These are phyloP conservation scores for Aspergillus spinulosporus DNA, from an alignment of 2,329 filamentous ascomycete species.

Conservation along the genomic window DNA sequence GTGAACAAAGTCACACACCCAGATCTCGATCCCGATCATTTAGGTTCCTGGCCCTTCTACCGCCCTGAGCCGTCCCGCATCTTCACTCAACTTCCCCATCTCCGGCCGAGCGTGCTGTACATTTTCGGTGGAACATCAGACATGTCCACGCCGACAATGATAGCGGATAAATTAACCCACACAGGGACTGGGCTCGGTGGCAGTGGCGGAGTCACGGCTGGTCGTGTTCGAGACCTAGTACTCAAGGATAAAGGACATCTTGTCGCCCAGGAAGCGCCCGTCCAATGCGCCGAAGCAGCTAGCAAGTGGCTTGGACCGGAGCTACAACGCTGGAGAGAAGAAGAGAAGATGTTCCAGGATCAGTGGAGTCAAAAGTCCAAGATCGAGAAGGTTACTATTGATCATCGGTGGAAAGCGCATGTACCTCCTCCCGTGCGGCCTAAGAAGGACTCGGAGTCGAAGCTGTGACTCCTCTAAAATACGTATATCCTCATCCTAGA, in stretches of 20 bases:
- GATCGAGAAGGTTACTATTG: neutral
- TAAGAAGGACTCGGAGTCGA: neutral
- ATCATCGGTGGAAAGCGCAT: neutral
- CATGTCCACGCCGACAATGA: conserved; percentile 40
- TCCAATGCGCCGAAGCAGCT: neutral
- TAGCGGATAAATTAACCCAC: conserved; percentile 36
- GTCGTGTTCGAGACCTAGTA: neutral
- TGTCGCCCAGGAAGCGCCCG: conserved; percentile 7
- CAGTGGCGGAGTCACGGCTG: neutral
- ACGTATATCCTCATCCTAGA: too few species aligned
- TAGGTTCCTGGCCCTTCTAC: conserved; percentile 45
- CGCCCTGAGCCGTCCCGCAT: conserved; percentile 42
- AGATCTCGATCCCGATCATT: conserved; percentile 44
- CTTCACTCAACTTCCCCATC: conserved; percentile 43
- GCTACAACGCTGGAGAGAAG: neutral
- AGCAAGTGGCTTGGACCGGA: neutral
- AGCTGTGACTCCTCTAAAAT: neutral
- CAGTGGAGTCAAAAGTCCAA: neutral
- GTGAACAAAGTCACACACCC: conserved; percentile 46
- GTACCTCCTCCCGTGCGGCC: neutral
- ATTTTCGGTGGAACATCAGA: conserved; percentile 47
- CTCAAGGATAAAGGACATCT: neutral
- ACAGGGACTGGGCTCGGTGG: conserved; percentile 12
- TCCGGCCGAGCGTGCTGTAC: conserved; percentile 50
- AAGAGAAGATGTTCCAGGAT: neutral